Evolutionary conservation across 139 green algal genomes (phyloP).

Genomic region (Astrephomene gubernaculifera): DNA sequence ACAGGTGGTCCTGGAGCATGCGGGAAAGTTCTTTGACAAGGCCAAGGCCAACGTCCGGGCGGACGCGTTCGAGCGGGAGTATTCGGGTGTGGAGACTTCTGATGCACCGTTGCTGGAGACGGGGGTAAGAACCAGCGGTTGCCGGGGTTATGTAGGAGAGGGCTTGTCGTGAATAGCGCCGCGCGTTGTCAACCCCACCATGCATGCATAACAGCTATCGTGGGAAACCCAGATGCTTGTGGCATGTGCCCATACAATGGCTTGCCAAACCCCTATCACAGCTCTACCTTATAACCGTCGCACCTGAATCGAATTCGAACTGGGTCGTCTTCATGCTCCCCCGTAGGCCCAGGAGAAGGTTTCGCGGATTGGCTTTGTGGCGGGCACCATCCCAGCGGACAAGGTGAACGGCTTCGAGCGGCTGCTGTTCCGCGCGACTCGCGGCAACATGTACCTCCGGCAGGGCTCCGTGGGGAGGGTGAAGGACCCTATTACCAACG

Average conservation of each 20-base stretch:
- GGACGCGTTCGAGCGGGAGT: conserved; percentile 5
- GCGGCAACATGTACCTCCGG: conserved; percentile 98
- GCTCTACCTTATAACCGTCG: too few species aligned
- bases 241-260: too few species aligned
- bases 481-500: conserved; percentile 84
- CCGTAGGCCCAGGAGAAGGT: conserved; percentile 67
- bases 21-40: conserved; percentile 90
- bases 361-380: conserved; percentile 91
- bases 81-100: conserved; percentile 21
- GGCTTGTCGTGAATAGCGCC: too few species aligned
- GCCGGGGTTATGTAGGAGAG: too few species aligned
- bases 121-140: conserved; percentile 23
- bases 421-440: conserved; percentile 97
- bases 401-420: conserved; percentile 93
- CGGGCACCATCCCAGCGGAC: conserved; percentile 85
- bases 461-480: conserved; percentile 68
- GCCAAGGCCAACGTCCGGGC: conserved; percentile 46
- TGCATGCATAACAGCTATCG: too few species aligned
- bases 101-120: conserved; percentile 42
- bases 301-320: too few species aligned
- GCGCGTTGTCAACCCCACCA: too few species aligned
- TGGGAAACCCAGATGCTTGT: too few species aligned
- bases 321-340: too few species aligned
- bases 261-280: too few species aligned
- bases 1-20: conserved; percentile 96